Base-by-base conservation (phyloP, 257 asterid genomes). In the Solanum okadae region DNA sequence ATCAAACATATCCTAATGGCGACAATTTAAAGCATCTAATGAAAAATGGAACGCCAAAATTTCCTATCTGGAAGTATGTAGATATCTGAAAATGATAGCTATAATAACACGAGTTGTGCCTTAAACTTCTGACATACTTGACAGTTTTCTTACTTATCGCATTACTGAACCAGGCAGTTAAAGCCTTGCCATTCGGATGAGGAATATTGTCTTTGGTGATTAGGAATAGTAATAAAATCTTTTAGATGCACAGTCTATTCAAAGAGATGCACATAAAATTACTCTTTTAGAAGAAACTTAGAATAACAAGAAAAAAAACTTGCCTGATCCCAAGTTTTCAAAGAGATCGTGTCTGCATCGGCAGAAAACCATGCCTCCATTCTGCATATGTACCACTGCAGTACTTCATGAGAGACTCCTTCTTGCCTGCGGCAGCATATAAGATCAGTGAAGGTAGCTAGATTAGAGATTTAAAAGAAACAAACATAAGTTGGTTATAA, bases 321-420 rank as follows among this genome's bases (percentile, higher is more conserved):
- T 90, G 89, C 99, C 97, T 97, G 98, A 91, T 97, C 99, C 99
- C 99, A 97, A 89, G 96, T 95, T 90, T 93, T 94, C 91, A 96
- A 94, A 83, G 99, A 97, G 90, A 97, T 97, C 94, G 91, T 94
- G 88, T 96, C 98, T 46, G 98, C 98, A 94, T 96, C 99, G 18
- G 99, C 98, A 92, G 99, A 98, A 94, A 97, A 97, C 99, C 99
- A 97, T 35, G 99, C 99, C 90, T 97, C 99, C 99, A 97, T 95
- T 93, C 99, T 93, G 91, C 99, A 96, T 73, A 97, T 93, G 93
- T 91, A 97, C 99, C 99, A 97, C 91, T 97, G 98, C 90, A 96
- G 83, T 87, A 97, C 99, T 93, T 97, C 95, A 87, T 91, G 89
- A 6, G 99, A 97, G n/a, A 94, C 93, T 71, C 98, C 99, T 91